Evolutionary conservation across 73 alveolate species (phyloP), one percentile per base, ranked within the genome.

Genomic region (Paramecium tetraurelia): DNA sequence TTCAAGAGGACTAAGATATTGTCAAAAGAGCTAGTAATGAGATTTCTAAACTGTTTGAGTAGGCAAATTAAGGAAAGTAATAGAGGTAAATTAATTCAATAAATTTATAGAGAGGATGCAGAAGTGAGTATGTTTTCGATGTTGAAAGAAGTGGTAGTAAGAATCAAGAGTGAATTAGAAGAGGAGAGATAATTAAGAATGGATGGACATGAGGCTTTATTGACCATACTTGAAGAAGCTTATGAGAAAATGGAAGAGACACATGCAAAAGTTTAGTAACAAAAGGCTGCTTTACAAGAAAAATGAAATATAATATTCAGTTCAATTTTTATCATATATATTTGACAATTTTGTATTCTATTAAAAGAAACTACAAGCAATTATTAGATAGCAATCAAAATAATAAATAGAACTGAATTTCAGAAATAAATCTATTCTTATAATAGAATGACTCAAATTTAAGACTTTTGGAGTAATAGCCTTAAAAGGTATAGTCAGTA

Each of bases 141-240:
- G 90, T n/a, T 80, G 7, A 80, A 80, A 44, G 90, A 80, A 24
- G 76, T 80, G 1, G 90, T 80, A 24, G 76, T 80, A 24, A 80
- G 90, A 48, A 63, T 80, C 7, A 80, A 80, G 27, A 48, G 90
- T 44, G 90, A 80, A 43, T 31, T 80, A 22, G 90, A 80, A 44
- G 90, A 80, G 8, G 90, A 80, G 57, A 80, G 75, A 80, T 27
- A 43, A 80, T 4, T 27, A 14, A 80, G 90, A 43, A 24, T 27
- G 50, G 76, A 80, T 14, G 90, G 90, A 80, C 90, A 80, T 44
- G 90, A 80, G 38, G 90, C 90, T 38, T 31, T 80, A 31, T 48
- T 80, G 24, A n/a, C 76, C 4, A 44, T 80, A 24, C 43, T 80
- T 22, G 90, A 80, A 5, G 90, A 80, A 14, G 90, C 90, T 20